Evolutionary conservation across 2,329 filamentous ascomycete genomes (phyloP), one percentile per base, ranked within the genome.

Genomic region (Pseudogymnoascus sp.): DNA sequence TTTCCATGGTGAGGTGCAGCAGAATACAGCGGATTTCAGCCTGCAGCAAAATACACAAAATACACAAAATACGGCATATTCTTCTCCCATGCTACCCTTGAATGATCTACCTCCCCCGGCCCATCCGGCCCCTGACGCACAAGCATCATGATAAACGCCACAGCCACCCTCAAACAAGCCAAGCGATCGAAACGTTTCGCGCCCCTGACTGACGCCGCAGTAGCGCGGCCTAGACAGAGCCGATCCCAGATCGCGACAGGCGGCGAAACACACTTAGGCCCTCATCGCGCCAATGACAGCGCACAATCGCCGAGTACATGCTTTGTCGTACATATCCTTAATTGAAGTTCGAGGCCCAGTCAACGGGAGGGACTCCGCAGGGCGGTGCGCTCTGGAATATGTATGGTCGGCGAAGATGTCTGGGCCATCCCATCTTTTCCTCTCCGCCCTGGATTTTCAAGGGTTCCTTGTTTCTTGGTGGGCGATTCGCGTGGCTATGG

Each of bases 261-360:
- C 45, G 13, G 45, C 45, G 45, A 52, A 52, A 52, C 45, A 52
- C 45, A 13, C 45, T 25, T 6, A 12, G 8, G 45, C 25, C 12
- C 40, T n/a, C 45, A 12, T 15, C 13, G 45, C 45, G 45, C 45
- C 45, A 52, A 52, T 52, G 8, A 15, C 13, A 25, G 45, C 27
- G 7, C 25, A 3, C n/a, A 1, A n/a, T 15, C 45, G 45, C 25
- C 45, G 45, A 15, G n/a, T 52, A 52, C 45, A 13, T 52, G 25
- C 7, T 9, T 18, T 29, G 45, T 7, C 45, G 25, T 52, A 15
- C 45, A 29, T 27, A 31, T 52, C 45, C 45, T 31, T 52, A 52
- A 52, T 52, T 52, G 45, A 52, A 52, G 45, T 52, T 52, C 45
- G 45, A 52, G 45, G 27, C 45, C 45, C 45, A 52, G 45, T 52